Evolutionary conservation across 176 grass and related monocot species (phyloP).

Genomic region (Hyparrhenia diplandra): DNA sequence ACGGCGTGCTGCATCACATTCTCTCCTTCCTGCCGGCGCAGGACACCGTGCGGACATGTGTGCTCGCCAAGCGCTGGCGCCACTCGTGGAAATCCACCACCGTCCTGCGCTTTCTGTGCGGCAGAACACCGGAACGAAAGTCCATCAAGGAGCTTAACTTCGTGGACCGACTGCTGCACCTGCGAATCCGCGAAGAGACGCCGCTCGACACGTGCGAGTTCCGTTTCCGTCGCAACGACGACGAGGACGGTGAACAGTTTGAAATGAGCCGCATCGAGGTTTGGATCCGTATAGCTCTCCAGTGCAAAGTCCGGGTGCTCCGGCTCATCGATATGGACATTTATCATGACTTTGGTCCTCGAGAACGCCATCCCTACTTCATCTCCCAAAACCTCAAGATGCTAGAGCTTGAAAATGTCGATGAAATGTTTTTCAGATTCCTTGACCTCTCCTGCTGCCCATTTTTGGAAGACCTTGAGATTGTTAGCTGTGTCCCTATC

Average conservation of each 20-base stretch:
- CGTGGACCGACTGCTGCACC: neutral
- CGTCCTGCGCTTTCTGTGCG: neutral
- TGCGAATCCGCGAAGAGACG: neutral
- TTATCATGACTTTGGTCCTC: too few species aligned
- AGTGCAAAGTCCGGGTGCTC: neutral
- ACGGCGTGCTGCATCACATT: neutral
- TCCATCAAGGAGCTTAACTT: neutral
- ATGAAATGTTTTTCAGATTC: too few species aligned
- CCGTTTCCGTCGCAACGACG: neutral
- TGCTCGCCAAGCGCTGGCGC: neutral
- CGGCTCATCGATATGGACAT: too few species aligned
- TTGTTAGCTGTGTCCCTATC: accelerated
- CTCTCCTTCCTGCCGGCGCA: neutral
- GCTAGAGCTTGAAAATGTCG: neutral
- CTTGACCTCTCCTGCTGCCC: neutral
- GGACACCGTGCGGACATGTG: neutral
- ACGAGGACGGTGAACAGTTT: accelerated
- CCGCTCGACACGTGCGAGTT: neutral
- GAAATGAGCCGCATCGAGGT: neutral
- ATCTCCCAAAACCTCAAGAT: neutral
- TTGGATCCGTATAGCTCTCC: neutral
- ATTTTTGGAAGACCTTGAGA: neutral
- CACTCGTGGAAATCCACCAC: too few species aligned
- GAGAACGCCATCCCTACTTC: too few species aligned
- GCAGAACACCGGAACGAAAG: neutral